Percentiles rank a stretch among this genome's conserved stretches.
These are phyloP conservation scores for Cinnamomum chago DNA, from an alignment of 164 flowering plant species.

Conservation along the genomic window DNA sequence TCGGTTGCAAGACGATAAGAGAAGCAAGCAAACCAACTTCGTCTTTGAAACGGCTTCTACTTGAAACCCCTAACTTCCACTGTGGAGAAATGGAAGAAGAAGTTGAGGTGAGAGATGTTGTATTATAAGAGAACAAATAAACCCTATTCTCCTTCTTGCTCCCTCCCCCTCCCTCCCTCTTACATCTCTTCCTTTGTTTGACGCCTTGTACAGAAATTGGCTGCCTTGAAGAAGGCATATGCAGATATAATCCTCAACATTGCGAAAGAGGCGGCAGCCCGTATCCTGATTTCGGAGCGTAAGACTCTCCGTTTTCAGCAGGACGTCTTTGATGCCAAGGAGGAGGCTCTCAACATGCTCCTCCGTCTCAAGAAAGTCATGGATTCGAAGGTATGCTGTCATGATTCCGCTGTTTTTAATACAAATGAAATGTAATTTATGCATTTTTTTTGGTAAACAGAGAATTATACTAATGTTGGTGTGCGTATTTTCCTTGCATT, in stretches of 20 bases:
- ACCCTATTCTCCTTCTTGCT: not conserved
- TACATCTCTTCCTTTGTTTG: not conserved
- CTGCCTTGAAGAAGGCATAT: conserved; percentile 70
- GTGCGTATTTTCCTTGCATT: too few relatives aligned
- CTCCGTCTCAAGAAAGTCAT: conserved; percentile 58
- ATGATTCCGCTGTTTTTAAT: not conserved
- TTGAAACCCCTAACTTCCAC: too few relatives aligned
- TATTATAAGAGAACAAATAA: too few relatives aligned
- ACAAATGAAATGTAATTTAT: too few relatives aligned
- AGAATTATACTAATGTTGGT: too few relatives aligned
- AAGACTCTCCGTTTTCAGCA: conserved; percentile 49
- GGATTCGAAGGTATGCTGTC: conserved; percentile 55
- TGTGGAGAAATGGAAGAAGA: too few relatives aligned
- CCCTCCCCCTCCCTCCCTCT: too few relatives aligned
- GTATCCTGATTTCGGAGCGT: conserved; percentile 67
- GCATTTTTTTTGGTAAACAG: too few relatives aligned
- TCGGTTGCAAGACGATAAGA: too few relatives aligned
- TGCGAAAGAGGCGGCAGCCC: conserved; percentile 81
- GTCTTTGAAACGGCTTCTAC: too few relatives aligned
- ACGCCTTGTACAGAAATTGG: conserved; percentile 7
- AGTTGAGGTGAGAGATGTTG: too few relatives aligned
- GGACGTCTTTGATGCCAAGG: conserved; percentile 51
- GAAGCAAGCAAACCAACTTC: too few relatives aligned
- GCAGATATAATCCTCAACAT: conserved; percentile 77
- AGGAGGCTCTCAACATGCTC: conserved; percentile 63